Conservation (phyloP, 2,329 filamentous ascomycete species). For the Fusarium sp. region DNA sequence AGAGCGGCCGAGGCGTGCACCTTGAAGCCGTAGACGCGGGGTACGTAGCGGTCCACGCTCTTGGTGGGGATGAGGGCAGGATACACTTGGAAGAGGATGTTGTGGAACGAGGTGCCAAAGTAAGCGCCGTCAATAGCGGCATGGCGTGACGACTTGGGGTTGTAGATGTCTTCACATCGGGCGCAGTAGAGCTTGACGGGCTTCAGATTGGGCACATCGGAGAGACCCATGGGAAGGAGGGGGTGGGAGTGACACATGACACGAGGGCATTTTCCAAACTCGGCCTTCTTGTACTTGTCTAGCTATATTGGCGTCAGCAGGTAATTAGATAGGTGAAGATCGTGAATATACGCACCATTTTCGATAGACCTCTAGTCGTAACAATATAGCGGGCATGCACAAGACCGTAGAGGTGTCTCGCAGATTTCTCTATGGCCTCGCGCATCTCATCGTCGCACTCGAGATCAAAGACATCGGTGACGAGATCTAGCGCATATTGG, state of each 20-base stretch:
- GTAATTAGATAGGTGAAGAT: background rate
- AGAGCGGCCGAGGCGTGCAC: constrained; percentile 91
- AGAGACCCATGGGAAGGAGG: constrained; percentile 92
- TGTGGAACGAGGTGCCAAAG: constrained; percentile 98
- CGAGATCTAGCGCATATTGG: constrained; percentile 96
- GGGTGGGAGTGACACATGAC: constrained; percentile 95
- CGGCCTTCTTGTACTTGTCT: constrained; percentile 98
- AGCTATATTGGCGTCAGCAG: constrained; percentile 67
- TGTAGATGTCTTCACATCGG: constrained; percentile 98
- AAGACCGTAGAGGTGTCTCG: constrained; percentile 92
- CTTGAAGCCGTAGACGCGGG: constrained; percentile 93
- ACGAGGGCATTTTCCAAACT: constrained; percentile 97
- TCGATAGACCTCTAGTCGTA: constrained; percentile 90
- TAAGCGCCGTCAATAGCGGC: constrained; percentile 96
- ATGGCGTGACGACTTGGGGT: constrained; percentile 96
- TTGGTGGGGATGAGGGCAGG: constrained; percentile 89
- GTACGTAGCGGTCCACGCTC: constrained; percentile 85
- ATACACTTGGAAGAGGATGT: constrained; percentile 99
- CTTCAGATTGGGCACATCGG: constrained; percentile 87
- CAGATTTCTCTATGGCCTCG: constrained; percentile 97
- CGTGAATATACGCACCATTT: constrained; percentile 77
- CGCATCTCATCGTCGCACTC: constrained; percentile 99
- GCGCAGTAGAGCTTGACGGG: constrained; percentile 97
- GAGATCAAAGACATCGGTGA: constrained; percentile 98
- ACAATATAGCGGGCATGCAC: constrained; percentile 98